phyloP scores from a whole-genome alignment of 768 basidiomycete species.

The Galerina sulciceps region DNA sequence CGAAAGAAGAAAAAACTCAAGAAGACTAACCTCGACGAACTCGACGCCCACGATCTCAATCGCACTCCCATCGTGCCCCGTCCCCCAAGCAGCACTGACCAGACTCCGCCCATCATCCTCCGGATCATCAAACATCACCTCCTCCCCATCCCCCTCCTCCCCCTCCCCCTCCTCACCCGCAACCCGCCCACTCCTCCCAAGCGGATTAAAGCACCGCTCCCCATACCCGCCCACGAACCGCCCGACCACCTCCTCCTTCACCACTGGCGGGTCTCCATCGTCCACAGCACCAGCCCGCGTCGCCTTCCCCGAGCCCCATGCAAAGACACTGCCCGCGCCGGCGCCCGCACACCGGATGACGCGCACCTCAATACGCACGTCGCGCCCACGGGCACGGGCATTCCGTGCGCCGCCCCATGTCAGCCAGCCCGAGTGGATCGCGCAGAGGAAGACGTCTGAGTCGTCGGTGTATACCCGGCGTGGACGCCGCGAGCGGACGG shows the following conservation, averaged over 20 bases:
- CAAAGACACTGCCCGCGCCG: slow-evolving; percentile 32
- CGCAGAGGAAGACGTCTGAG: slow-evolving; percentile 71
- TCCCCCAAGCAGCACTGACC: slow-evolving; percentile 78
- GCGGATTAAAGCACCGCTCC: slow-evolving; percentile 38
- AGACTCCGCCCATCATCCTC: slow-evolving; percentile 65
- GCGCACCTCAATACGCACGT: slow-evolving; percentile 43
- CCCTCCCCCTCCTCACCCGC: slow-evolving; percentile 24
- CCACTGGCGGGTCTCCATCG: slow-evolving; percentile 21
- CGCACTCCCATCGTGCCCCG: slow-evolving; percentile 76
- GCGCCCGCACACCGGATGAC: slow-evolving; percentile 41
- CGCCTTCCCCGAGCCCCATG: slow-evolving; percentile 16
- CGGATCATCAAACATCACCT: slow-evolving; percentile 29
- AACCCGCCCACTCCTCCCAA: slow-evolving; percentile 25
- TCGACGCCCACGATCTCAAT: slow-evolving; percentile 71
- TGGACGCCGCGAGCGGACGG: slow-evolving; percentile 29
- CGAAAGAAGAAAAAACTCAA: slow-evolving; percentile 5
- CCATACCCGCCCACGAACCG: slow-evolving; percentile 51
- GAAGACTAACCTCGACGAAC: slow-evolving; percentile 60
- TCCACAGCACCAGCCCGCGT: slow-evolving; percentile 5
- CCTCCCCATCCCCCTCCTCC: slow-evolving; percentile 24
- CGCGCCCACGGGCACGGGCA: slow-evolving; percentile 43
- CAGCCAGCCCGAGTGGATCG: slow-evolving; percentile 66
- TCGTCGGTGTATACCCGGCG: slow-evolving; percentile 80
- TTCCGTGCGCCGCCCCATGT: slow-evolving; percentile 47
- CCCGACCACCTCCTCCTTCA: slow-evolving; percentile 48